Base-by-base conservation (phyloP, 257 asterid species). In the Ophiorrhiza pumila region DNA sequence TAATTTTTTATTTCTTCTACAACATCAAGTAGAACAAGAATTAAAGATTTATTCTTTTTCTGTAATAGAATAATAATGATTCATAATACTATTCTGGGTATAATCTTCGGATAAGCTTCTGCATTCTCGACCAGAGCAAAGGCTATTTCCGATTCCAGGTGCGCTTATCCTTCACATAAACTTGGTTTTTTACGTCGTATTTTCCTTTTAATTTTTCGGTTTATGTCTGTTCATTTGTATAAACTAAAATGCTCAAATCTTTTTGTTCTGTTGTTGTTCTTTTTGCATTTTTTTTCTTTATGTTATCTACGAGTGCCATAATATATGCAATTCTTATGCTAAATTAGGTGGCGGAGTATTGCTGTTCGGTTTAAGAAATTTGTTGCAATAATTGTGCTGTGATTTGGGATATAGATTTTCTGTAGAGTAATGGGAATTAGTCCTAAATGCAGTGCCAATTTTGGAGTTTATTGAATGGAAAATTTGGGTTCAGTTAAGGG, bases 391-490 rank as follows among this genome's bases (percentile, higher is more conserved):
- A 17, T 10, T 20, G 5, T 17, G 2, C 57, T 7, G 25, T 32
- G 9, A 17, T 17, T 7, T 61, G 13, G 67, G 11, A 61, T 61
- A 32, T 60, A 34, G 23, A 18, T n/a, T 12, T 31, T 31, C 65
- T 59, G 4, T 32, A 22, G 42, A 34, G 41, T 67, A 2, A 49
- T 4, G 31, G 29, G 73, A 14, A 68, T 49, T 68, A 2, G 58
- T 29, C 18, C 34, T 4, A 3, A 20, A 20, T 72, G 43, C 35
- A 9, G 68, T 34, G 46, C 47, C 25, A 13, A 43, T 20, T 59
- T 25, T 59, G 67, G 58, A 42, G 69, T 61, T 71, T 59, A 65
- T 85, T 75, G 75, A 59, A 61, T 71, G 61, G 57, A 50, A 46
- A 42, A 59, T n/a, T 45, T 74, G 74, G 37, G 32, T 57, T 68